Base-by-base conservation (phyloP, 352 stramenopile species). In the Phytophthora citricola region DNA sequence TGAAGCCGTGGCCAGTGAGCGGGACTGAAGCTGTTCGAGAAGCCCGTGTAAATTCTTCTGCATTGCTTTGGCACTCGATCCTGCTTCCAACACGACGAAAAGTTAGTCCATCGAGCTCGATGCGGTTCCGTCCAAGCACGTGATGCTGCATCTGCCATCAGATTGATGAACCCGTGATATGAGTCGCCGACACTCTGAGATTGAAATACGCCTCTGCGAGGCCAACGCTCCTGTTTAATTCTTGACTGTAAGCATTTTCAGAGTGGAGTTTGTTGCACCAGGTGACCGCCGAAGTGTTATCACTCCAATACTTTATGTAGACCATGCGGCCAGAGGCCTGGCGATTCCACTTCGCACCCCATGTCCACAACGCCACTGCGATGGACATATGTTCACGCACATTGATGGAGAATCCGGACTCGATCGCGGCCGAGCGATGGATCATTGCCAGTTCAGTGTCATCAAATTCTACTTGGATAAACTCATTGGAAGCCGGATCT, bases 131-230 rank as follows among this genome's bases (percentile, higher is more conserved):
- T n/a, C n/a, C n/a, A n/a, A n/a, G n/a, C n/a, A n/a, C n/a, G n/a
- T n/a, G n/a, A n/a, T n/a, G n/a, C n/a, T n/a, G n/a, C 12, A 58
- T 78, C 71, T 0, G 71, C 67, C 75, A 79, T 72, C n/a, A 6
- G 15, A 34, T 83, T 76, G 43, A 40, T 4, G 50, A 39, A 0
- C 67, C 58, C 0, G 61, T 40, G 0, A 79, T 26, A 12, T 83
- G 74, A 1, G 34, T 29, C 0, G 38, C 46, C 1, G 48, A 52
- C 0, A 78, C 31, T 1, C 65, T 22, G 2, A 78, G 57, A 0
- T 66, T 66, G 40, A 75, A 64, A 0, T 60, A 34, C 0, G 46
- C 62, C 41, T 76, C 71, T 0, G 39, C 49, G 0, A 76, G 31
- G 6, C 75, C 64, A 17, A 83, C 74, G 0, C 15, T 9, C 1